These are phyloP conservation scores for Ephemerocybe angulata DNA, from an alignment of 768 basidiomycete genomes.

Conservation along the genomic window DNA sequence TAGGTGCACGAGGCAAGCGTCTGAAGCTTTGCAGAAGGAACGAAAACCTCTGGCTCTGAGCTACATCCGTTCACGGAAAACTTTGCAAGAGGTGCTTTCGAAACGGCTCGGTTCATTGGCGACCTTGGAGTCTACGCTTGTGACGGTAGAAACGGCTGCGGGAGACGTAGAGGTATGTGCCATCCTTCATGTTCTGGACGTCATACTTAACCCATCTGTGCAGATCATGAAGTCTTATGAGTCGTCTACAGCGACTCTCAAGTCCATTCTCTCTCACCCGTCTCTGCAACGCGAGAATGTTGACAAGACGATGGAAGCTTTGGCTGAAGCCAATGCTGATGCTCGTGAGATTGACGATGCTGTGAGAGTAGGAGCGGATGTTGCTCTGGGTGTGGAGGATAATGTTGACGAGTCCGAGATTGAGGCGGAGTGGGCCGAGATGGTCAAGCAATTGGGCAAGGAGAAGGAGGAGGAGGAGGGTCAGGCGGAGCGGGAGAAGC, in stretches of 20 bases:
- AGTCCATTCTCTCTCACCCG: constrained; percentile 73
- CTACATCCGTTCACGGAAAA: constrained; percentile 78
- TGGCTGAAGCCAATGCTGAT: constrained; percentile 79
- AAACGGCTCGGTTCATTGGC: constrained; percentile 74
- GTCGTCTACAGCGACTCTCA: constrained; percentile 75
- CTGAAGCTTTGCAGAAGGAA: constrained; percentile 59
- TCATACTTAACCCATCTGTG: background rate
- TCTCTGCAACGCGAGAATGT: constrained; percentile 74
- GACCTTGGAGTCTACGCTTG: constrained; percentile 70
- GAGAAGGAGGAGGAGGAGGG: too few species aligned
- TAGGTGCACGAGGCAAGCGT: constrained; percentile 68
- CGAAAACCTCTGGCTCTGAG: constrained; percentile 73
- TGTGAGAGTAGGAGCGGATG: constrained; percentile 63
- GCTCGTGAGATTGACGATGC: constrained; percentile 81
- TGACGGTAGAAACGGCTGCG: constrained; percentile 85
- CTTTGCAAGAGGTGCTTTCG: constrained; percentile 68
- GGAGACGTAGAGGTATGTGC: constrained; percentile 75
- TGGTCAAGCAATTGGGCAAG: constrained; percentile 38
- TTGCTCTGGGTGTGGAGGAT: constrained; percentile 51
- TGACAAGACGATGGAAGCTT: constrained; percentile 82
- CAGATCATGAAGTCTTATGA: constrained; percentile 87
- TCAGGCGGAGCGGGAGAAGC: too few species aligned
- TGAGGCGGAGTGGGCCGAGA: constrained; percentile 59
- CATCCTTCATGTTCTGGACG: background rate
- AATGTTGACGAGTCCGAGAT: constrained; percentile 47